Evolutionary conservation across 805 yeast species (phyloP), one percentile per base, ranked within the genome.

Genomic region (Candida ovalis): DNA sequence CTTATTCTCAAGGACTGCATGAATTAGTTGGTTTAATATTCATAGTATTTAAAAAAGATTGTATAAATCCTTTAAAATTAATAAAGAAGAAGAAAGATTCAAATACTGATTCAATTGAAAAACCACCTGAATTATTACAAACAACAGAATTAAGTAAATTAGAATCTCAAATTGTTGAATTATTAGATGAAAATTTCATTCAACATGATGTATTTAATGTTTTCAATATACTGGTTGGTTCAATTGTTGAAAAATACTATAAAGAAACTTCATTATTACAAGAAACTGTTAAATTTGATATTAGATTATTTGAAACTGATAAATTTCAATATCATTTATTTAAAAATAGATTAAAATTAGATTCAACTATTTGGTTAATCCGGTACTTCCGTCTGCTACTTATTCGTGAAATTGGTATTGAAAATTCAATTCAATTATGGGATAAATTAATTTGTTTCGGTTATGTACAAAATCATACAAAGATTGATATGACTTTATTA

Each of bases 311-410:
- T 69, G 72, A 76, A 50, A 70, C 75, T 3, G 84, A 79, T 57
- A 77, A 74, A 51, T 62, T 75, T 37, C 71, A 75, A 28, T 78
- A 76, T 54, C 73, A 74, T 56, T 69, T 69, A 44, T 60, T 77
- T 42, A 64, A 71, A 32, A 72, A 70, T 39, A 76, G 74, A 55
- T 60, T 77, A 28, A 70, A 69, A 48, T 59, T 78, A 4, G 82
- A 78, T 50, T 70, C 79, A 2, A 77, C 77, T 45, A 67, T 79
- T 39, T 79, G 83, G 83, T 66, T 77, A 23, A 74, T 79, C n/a
- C 57, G 84, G 40, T 79, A 74, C 60, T 69, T 75, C 25, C 60
- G 82, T 23, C 62, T 79, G 32, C 51, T 78, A 3, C 61, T 77
- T 17, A 63, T 73, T 6, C 61, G 84, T 44, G 84, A 79, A 52